Evolutionary conservation across 2,329 filamentous ascomycete genomes (phyloP), one percentile per base, ranked within the genome.

Genomic region (Aspergillus vadensis): DNA sequence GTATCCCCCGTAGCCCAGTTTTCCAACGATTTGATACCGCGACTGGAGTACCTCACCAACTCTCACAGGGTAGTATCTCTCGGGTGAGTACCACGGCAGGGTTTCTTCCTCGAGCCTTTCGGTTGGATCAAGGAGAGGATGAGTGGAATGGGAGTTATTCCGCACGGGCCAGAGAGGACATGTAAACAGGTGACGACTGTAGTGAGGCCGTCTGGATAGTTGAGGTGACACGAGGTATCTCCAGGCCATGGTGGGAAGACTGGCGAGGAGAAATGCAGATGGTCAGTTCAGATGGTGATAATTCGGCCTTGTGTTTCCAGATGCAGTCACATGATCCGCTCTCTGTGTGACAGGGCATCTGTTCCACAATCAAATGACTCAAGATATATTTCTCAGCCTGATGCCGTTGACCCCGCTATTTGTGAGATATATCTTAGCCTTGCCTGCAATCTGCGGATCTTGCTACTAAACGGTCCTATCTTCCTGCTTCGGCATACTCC

Each of bases 31-130:
- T 17, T 64, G 48, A 32, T 66, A 66, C 32, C 57, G 55, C 36
- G 58, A 63, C 17, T 55, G 58, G 60, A 65, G 55, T 23, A 64
- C 19, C 23, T 67, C 61, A 5, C 60, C 60, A 12, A 65, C 61
- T 21, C 32, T 60, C 2, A 67, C 55, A 4, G 61, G 56, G 14
- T 60, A 67, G 17, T 58, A 62, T 15, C 32, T 4, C 6, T 63
- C 43, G 32, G 25, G 60, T 2, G 50, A 59, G 58, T 65, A 65
- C 25, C 54, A 54, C 39, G 19, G 38, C 36, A 65, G 48, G 1
- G 32, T 63, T 61, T 63, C 61, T 52, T 67, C 63, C 36, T 65
- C 65, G 43, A 66, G n/a, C 36, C 58, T 65, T 36, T 23, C 17
- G 5, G 41, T 6, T 23, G 41, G 9, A 14, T 44, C 19, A 2